Percentiles rank a stretch among this genome's conserved stretches.
Conservation (phyloP, 345 rosid genomes). For the Brassica napus region DNA sequence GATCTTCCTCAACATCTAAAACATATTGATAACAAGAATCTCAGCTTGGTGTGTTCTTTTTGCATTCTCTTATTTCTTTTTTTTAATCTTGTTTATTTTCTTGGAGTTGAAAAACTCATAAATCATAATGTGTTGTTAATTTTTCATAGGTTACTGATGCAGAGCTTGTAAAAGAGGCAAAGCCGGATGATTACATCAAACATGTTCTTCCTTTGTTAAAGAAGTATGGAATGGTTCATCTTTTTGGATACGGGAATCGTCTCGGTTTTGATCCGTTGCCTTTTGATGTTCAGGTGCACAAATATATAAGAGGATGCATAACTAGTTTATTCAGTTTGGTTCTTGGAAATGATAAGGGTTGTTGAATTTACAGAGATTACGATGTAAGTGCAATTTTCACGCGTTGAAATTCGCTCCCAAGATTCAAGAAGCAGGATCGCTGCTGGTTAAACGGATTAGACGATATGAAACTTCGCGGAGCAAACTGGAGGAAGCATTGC, state of each 20-base stretch:
- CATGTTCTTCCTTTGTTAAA: conserved; percentile 62
- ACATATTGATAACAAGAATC: conserved; percentile 61
- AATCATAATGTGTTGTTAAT: neutral
- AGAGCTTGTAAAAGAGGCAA: conserved; percentile 81
- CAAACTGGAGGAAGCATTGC: conserved; percentile 62
- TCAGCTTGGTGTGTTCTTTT: conserved; percentile 52
- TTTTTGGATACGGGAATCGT: conserved; percentile 89
- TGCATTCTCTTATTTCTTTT: neutral
- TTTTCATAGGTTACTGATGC: conserved; percentile 70
- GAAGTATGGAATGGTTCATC: conserved; percentile 67
- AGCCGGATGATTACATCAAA: conserved; percentile 58
- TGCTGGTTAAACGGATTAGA: conserved; percentile 72
- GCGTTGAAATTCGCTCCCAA: conserved; percentile 73
- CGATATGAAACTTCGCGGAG: conserved; percentile 44
- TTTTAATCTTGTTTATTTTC: neutral
- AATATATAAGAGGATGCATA: neutral
- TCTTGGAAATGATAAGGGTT: conserved; percentile 2
- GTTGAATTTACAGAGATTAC: conserved; percentile 52
- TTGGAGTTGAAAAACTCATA: too few relatives aligned
- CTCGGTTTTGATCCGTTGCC: conserved; percentile 90
- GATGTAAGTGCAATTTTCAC: conserved; percentile 97
- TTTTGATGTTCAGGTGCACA: conserved; percentile 65
- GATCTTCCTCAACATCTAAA: conserved; percentile 72
- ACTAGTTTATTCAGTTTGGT: neutral
- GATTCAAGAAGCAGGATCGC: conserved; percentile 68